Conservation (phyloP, 768 basidiomycete genomes). For the Holtermanniella nyarrowii region DNA sequence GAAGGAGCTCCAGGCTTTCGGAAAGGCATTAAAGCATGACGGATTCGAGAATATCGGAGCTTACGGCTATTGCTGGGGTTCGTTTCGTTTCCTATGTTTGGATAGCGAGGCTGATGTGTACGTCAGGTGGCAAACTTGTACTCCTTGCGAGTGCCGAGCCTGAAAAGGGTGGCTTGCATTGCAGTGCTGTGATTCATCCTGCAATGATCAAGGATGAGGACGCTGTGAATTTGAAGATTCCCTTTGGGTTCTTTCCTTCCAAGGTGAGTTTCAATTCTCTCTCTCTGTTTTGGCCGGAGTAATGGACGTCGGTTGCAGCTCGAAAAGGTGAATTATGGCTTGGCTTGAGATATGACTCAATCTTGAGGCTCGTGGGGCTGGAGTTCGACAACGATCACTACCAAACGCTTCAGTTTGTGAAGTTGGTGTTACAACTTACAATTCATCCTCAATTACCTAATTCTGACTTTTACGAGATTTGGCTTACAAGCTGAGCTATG, state of each 20-base stretch:
- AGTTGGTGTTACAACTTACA: no score
- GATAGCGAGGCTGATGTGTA: constrained; percentile 21
- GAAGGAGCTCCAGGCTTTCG: constrained; percentile 51
- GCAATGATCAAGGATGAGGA: constrained; percentile 32
- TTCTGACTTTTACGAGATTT: no score
- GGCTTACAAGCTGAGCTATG: no score
- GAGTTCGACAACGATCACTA: constrained; percentile 31
- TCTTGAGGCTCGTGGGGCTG: constrained; percentile 31
- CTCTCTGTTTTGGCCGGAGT: constrained; percentile 39
- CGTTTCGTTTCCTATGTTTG: constrained; percentile 1
- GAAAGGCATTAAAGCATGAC: constrained; percentile 42
- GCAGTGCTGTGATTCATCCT: constrained; percentile 46
- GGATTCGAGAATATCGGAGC: constrained; percentile 45
- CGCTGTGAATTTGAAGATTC: constrained; percentile 23
- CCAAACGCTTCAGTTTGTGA: no score
- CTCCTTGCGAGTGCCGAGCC: constrained; percentile 28
- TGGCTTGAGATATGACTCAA: no score
- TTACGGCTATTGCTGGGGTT: constrained; percentile 44
- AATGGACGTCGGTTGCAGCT: constrained; percentile 35
- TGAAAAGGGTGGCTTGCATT: constrained; percentile 40
- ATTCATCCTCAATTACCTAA: no score
- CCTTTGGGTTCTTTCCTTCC: constrained; percentile 42
- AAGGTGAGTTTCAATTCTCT: constrained; percentile 17
- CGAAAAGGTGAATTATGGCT: neutral
- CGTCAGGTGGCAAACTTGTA: constrained; percentile 42